A percentile compares a stretch with the other conserved stretches of the same genome.
Evolutionary conservation across 352 stramenopile species (phyloP).

Genomic region (Phytophthora citricola): DNA sequence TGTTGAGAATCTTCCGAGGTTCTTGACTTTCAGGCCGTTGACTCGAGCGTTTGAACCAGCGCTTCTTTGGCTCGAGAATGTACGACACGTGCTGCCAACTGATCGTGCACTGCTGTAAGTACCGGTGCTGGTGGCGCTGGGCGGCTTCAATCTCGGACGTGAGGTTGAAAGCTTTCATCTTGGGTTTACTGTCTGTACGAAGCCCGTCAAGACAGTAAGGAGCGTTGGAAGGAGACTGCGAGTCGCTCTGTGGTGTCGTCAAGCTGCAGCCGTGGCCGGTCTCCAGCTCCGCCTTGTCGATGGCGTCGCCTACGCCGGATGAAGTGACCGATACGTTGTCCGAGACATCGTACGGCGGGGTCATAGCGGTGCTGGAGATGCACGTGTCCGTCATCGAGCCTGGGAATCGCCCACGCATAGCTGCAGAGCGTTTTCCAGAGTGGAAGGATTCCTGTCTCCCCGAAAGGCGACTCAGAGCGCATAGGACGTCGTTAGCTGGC

Average conservation of each 20-base stretch:
- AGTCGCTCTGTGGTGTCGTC: constrained; percentile 14
- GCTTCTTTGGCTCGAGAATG: constrained; percentile 44
- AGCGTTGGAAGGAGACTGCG: constrained; percentile 25
- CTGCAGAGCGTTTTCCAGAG: neutral
- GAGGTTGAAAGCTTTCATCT: constrained; percentile 25
- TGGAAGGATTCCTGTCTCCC: neutral
- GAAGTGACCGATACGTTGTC: constrained; percentile 8
- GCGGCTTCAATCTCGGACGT: constrained; percentile 23
- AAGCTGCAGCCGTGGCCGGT: constrained; percentile 19
- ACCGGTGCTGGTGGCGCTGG: constrained; percentile 22
- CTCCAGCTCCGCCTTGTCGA: constrained; percentile 15
- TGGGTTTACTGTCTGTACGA: constrained; percentile 17
- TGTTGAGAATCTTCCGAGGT: constrained; percentile 52
- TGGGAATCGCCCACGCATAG: constrained; percentile 18
- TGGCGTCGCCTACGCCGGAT: constrained; percentile 19
- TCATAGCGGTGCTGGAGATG: constrained; percentile 30
- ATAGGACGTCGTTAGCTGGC: constrained; percentile 7
- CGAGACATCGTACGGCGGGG: constrained; percentile 18
- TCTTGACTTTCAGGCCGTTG: constrained; percentile 1
- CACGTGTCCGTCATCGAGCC: constrained; percentile 29
- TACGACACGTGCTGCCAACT: constrained; percentile 71
- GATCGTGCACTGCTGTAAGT: constrained; percentile 48
- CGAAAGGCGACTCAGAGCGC: constrained; percentile 11
- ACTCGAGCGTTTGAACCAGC: neutral
- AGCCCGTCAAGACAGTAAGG: constrained; percentile 26